phyloP scores from a whole-genome alignment of 2,329 filamentous ascomycete genomes.

The Neocatenulostroma microsporum region DNA sequence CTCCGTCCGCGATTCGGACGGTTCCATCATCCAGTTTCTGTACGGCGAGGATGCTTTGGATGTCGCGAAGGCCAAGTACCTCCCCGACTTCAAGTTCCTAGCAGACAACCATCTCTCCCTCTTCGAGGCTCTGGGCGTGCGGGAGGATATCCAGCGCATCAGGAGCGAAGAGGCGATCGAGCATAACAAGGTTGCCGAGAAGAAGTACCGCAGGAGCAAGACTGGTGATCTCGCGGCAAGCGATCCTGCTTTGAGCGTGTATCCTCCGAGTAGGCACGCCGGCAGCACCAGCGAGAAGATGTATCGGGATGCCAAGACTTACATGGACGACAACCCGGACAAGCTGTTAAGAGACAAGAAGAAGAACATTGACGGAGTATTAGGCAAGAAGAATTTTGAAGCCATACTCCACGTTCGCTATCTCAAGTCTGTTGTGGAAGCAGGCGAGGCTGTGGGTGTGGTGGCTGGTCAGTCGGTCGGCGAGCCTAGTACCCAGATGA shows the following conservation, averaged over 20 bases:
- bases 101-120: slow-evolving; percentile 78
- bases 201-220: slow-evolving; percentile 72
- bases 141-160: slow-evolving; percentile 42
- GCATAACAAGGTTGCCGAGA: slow-evolving; percentile 61
- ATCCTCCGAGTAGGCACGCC: slow-evolving; percentile 67
- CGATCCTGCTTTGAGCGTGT: slow-evolving; percentile 67
- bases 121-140: slow-evolving; percentile 65
- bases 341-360: slow-evolving; percentile 54
- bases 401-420: slow-evolving; percentile 87
- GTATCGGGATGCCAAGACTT: slow-evolving; percentile 61
- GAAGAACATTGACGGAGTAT: slow-evolving; percentile 38
- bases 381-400: slow-evolving; percentile 67
- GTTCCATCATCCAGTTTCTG: slow-evolving; percentile 85
- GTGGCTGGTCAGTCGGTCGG: slow-evolving; percentile 94
- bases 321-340: slow-evolving; percentile 67
- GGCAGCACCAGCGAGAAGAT: slow-evolving; percentile 89
- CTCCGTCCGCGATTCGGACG: slow-evolving; percentile 88
- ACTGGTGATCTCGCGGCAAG: slow-evolving; percentile 57
- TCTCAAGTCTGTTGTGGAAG: slow-evolving; percentile 81
- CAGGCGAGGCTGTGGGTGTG: slow-evolving; percentile 93
- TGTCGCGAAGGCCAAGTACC: slow-evolving; percentile 85
- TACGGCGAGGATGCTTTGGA: slow-evolving; percentile 96
- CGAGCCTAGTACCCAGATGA: slow-evolving; percentile 98
- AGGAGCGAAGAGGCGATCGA: slow-evolving; percentile 60
- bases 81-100: slow-evolving; percentile 83